These are phyloP conservation scores for Neopestalotiopsis rosae DNA, from an alignment of 2,329 filamentous ascomycete species.

Conservation along the genomic window DNA sequence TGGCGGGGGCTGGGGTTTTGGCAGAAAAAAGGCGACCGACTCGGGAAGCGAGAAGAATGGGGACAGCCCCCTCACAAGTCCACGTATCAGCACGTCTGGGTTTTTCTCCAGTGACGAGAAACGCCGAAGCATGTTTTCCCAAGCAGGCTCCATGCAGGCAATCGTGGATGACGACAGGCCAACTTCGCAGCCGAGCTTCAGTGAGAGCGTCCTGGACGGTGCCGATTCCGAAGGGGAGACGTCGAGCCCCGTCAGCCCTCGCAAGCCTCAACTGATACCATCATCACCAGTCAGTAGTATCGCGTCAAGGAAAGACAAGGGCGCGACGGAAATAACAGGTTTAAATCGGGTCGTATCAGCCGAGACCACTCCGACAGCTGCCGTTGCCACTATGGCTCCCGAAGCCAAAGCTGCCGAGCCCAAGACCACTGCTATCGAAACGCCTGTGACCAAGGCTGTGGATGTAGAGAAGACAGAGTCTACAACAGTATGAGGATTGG, in stretches of 20 bases:
- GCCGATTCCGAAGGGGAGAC: constrained; percentile 30
- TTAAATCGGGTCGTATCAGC: constrained; percentile 19
- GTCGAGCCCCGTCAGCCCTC: constrained; percentile 31
- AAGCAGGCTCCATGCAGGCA: constrained; percentile 20
- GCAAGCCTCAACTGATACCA: constrained; percentile 22
- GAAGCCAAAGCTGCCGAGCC: neutral
- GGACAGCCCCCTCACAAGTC: constrained; percentile 36
- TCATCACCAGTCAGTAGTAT: constrained; percentile 3
- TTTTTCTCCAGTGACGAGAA: constrained; percentile 46
- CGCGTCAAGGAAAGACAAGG: constrained; percentile 20
- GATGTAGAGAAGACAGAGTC: neutral
- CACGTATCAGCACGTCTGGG: constrained; percentile 40
- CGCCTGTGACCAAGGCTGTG: neutral
- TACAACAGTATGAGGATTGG: neutral
- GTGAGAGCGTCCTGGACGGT: constrained; percentile 50
- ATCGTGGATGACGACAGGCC: constrained; percentile 36
- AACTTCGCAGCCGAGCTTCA: constrained; percentile 47
- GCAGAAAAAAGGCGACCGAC: constrained; percentile 36
- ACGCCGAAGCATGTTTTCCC: constrained; percentile 25
- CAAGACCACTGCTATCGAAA: neutral
- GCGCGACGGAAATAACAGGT: constrained; percentile 4
- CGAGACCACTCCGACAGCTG: neutral
- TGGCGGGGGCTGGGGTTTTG: constrained; percentile 40
- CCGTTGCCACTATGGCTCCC: no score
- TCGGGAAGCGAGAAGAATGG: constrained; percentile 38